These are phyloP conservation scores for Chalciporus piperatoides DNA, from an alignment of 1,284 basidiomycete genomes.

Conservation along the genomic window DNA sequence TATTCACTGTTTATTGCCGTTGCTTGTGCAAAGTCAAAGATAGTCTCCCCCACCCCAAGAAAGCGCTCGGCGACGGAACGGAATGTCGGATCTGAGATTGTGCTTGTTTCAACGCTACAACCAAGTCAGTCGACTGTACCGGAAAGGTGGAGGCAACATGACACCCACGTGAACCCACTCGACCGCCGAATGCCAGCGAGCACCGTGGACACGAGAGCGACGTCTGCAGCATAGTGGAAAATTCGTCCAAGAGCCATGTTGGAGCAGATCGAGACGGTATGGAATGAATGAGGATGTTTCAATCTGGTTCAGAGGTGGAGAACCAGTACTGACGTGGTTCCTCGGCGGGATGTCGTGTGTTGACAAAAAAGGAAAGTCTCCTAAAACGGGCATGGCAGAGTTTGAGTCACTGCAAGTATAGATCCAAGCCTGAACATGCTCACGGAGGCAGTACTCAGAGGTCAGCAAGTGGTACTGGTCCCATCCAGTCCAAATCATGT, in stretches of 20 bases:
- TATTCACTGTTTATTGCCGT: conserved; percentile 80
- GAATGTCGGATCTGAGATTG: conserved; percentile 72
- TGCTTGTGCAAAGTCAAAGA: conserved; percentile 81
- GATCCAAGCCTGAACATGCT: conserved; percentile 13
- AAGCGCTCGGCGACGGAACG: conserved; percentile 78
- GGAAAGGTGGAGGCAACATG: conserved; percentile 5
- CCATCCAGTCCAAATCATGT: conserved; percentile 73
- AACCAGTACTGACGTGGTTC: conserved; percentile 1
- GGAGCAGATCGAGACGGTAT: neutral
- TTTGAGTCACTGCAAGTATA: neutral
- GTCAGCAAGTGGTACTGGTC: conserved; percentile 61
- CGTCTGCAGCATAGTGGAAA: conserved; percentile 83
- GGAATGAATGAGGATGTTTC: conserved; percentile 2
- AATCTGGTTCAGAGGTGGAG: neutral
- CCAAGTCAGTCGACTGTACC: conserved; percentile 5
- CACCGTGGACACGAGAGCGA: conserved; percentile 83
- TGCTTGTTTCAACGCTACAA: conserved; percentile 61
- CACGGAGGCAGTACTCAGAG: conserved; percentile 48
- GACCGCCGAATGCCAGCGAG: conserved; percentile 90
- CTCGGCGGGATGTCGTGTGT: neutral
- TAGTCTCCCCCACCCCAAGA: conserved; percentile 81
- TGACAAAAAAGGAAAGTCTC: conserved; percentile 21
- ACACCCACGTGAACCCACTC: conserved; percentile 82
- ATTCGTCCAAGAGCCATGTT: conserved; percentile 78
- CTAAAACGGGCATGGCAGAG: conserved; percentile 5